Conservation (phyloP, 2,329 filamentous ascomycete genomes). For the Ophiognomonia clavigignenti-juglandacearum region DNA sequence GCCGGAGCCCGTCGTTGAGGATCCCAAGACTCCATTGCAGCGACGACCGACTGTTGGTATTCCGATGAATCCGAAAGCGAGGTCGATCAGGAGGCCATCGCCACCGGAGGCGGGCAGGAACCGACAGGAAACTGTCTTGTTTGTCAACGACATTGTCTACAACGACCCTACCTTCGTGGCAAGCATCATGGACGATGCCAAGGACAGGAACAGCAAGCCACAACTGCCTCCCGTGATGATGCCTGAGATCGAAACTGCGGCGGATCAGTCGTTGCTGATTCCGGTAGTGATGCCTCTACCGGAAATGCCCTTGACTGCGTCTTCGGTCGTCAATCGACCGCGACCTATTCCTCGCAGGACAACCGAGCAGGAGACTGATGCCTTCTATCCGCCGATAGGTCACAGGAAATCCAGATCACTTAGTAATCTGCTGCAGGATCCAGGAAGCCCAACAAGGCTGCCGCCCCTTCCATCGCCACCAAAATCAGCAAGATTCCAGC, state of each 20-base stretch:
- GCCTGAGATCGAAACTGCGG: slow-evolving; percentile 16
- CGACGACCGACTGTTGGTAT: slow-evolving; percentile 41
- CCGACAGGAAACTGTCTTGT: slow-evolving; percentile 47
- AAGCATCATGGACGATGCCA: slow-evolving; percentile 42
- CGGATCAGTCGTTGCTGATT: neutral
- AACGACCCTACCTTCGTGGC: slow-evolving; percentile 45
- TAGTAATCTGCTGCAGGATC: slow-evolving; percentile 36
- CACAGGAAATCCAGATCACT: slow-evolving; percentile 47
- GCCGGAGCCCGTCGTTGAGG: slow-evolving; percentile 26
- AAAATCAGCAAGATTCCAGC: slow-evolving; percentile 30
- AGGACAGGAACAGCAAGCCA: slow-evolving; percentile 25
- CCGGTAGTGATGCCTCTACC: slow-evolving; percentile 3
- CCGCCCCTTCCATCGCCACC: slow-evolving; percentile 47
- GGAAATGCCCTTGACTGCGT: slow-evolving; percentile 18
- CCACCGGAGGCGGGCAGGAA: slow-evolving; percentile 21
- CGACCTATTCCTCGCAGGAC: slow-evolving; percentile 49
- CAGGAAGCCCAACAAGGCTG: slow-evolving; percentile 44
- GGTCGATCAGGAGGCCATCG: slow-evolving; percentile 26
- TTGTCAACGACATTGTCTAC: slow-evolving; percentile 52
- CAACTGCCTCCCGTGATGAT: slow-evolving; percentile 10
- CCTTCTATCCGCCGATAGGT: slow-evolving; percentile 36
- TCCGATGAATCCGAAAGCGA: slow-evolving; percentile 41
- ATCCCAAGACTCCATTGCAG: slow-evolving; percentile 35
- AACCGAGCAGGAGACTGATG: slow-evolving; percentile 37
- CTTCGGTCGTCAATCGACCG: slow-evolving; percentile 49